Evolutionary conservation across 176 grass and related monocot genomes (phyloP).

Genomic region (Carex pumila): DNA sequence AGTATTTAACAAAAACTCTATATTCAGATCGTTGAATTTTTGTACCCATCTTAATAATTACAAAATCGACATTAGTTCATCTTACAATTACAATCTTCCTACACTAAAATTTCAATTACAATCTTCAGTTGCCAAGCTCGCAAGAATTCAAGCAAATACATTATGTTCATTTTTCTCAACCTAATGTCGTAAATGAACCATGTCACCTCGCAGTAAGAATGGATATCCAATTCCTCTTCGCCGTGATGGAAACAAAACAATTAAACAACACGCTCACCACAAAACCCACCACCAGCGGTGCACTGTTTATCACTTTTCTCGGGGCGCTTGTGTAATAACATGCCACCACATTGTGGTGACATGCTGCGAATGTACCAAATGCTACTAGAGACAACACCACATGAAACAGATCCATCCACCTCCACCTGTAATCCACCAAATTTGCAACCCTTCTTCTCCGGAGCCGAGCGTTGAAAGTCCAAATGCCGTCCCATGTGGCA

Average conservation of each 20-base stretch:
- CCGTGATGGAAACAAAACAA: slow-evolving; percentile 76
- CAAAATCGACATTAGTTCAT: too few species aligned
- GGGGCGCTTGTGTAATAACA: slow-evolving; percentile 60
- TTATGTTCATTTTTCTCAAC: neutral
- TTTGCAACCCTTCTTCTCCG: slow-evolving; percentile 27
- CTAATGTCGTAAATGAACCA: slow-evolving; percentile 45
- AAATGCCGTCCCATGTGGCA: slow-evolving; percentile 45
- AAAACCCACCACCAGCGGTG: slow-evolving; percentile 70
- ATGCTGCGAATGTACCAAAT: slow-evolving; percentile 65
- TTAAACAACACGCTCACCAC: slow-evolving; percentile 67
- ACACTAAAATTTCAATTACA: neutral
- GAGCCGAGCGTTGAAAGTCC: slow-evolving; percentile 43
- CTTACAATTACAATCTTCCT: too few species aligned
- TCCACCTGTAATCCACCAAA: slow-evolving; percentile 43
- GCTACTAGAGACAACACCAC: slow-evolving; percentile 50
- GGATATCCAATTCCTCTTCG: slow-evolving; percentile 81
- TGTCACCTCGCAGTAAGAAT: slow-evolving; percentile 61
- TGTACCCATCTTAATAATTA: too few species aligned
- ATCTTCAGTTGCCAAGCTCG: neutral
- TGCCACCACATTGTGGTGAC: slow-evolving; percentile 60
- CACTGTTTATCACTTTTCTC: slow-evolving; percentile 61
- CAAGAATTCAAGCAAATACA: neutral
- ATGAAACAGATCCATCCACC: slow-evolving; percentile 73
- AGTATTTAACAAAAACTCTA: too few species aligned
- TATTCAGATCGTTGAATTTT: too few species aligned